Evolutionary conservation across 192 early-diverging fungal genomes (phyloP).

Genomic region (Geranomyces variabilis): DNA sequence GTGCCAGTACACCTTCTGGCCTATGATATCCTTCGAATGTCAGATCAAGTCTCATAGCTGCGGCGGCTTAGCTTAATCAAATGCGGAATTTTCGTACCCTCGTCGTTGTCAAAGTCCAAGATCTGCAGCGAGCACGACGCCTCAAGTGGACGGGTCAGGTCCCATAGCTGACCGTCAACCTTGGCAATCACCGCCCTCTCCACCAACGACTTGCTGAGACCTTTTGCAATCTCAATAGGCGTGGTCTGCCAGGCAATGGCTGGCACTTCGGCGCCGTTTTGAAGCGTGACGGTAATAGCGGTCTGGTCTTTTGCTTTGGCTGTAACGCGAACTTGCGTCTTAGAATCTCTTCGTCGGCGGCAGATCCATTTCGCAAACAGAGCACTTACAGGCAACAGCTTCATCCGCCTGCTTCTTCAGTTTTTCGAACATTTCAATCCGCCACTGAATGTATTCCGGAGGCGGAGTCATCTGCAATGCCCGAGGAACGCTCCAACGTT

Average conservation of each 20-base stretch:
- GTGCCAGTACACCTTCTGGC: slow-evolving; percentile 96
- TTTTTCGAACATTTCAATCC: slow-evolving; percentile 80
- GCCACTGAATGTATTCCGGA: slow-evolving; percentile 77
- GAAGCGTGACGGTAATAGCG: slow-evolving; percentile 75
- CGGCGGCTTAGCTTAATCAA: no score
- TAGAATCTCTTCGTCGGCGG: neutral
- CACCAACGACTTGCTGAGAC: slow-evolving; percentile 86
- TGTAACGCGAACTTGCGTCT: neutral
- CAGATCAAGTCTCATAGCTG: neutral
- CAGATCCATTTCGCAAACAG: neutral
- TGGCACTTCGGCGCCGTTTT: slow-evolving; percentile 79
- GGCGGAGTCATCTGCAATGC: slow-evolving; percentile 61
- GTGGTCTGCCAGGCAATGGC: slow-evolving; percentile 93
- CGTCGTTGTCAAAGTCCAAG: slow-evolving; percentile 91
- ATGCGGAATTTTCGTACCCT: slow-evolving; percentile 61
- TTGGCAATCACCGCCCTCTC: slow-evolving; percentile 94
- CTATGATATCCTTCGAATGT: slow-evolving; percentile 22
- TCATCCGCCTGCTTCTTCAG: slow-evolving; percentile 69
- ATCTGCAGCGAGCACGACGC: slow-evolving; percentile 78
- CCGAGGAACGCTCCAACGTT: no score
- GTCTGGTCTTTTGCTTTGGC: slow-evolving; percentile 37
- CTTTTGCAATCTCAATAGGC: slow-evolving; percentile 87
- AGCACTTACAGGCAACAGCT: slow-evolving; percentile 59
- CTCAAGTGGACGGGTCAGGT: slow-evolving; percentile 88
- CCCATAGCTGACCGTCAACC: slow-evolving; percentile 86